These are phyloP conservation scores for Kalaharituber pfeilii DNA, from an alignment of 2,329 filamentous ascomycete species.

Conservation along the genomic window DNA sequence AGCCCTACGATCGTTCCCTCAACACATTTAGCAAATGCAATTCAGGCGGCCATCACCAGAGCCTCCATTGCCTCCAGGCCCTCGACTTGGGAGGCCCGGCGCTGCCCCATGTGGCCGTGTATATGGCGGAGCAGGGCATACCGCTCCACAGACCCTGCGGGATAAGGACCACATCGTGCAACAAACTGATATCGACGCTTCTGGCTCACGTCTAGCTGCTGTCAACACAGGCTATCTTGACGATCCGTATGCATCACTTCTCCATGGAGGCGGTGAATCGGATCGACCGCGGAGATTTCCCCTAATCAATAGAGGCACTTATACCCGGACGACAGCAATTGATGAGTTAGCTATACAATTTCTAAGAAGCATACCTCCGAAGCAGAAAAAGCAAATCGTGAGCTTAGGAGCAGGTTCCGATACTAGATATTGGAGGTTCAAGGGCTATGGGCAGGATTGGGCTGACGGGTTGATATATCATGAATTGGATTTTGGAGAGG, in stretches of 20 bases:
- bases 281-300: slow-evolving; percentile 48
- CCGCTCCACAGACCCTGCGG: slow-evolving; percentile 5
- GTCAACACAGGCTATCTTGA: slow-evolving; percentile 70
- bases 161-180: slow-evolving; percentile 60
- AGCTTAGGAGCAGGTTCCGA: slow-evolving; percentile 90
- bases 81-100: too few relatives aligned
- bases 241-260: slow-evolving; percentile 58
- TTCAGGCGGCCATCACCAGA: too few relatives aligned
- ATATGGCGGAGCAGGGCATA: too few relatives aligned
- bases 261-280: slow-evolving; percentile 35
- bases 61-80: too few relatives aligned
- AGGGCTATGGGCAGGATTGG: background rate
- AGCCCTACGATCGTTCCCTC: too few relatives aligned
- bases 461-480: slow-evolving; percentile 50
- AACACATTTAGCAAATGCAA: too few relatives aligned
- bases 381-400: slow-evolving; percentile 53
- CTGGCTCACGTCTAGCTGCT: slow-evolving; percentile 72
- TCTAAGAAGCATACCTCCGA: slow-evolving; percentile 31
- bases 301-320: slow-evolving; percentile 94
- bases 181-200: slow-evolving; percentile 80
- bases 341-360: slow-evolving; percentile 62
- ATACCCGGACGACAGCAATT: slow-evolving; percentile 69
- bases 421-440: slow-evolving; percentile 38
- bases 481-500: slow-evolving; percentile 65
- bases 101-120: too few relatives aligned